Percentiles rank a stretch among this genome's conserved stretches.
phyloP scores from a whole-genome alignment of 2,329 filamentous ascomycete genomes.

The Chalaropsis thielavioides region DNA sequence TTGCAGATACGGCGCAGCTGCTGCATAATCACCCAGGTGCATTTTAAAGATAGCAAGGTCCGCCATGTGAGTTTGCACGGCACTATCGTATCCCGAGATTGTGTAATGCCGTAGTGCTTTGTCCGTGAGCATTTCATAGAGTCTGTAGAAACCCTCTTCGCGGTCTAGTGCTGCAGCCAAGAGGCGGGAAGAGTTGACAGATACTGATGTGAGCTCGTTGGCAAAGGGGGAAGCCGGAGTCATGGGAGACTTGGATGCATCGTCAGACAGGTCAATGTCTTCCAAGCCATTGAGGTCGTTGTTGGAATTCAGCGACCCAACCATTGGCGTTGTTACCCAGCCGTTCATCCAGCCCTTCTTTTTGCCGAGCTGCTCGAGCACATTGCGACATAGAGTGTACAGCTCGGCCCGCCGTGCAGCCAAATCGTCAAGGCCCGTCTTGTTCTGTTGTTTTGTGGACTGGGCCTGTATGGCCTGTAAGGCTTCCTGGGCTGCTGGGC shows the following conservation, averaged over 20 bases:
- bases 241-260: slow-evolving; percentile 22
- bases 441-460: slow-evolving; percentile 34
- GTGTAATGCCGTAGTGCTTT: slow-evolving; percentile 71
- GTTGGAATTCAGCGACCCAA: slow-evolving; percentile 29
- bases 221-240: slow-evolving; percentile 12
- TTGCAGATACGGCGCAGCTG: slow-evolving; percentile 65
- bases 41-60: slow-evolving; percentile 80
- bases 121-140: slow-evolving; percentile 68
- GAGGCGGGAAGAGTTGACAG: slow-evolving; percentile 40
- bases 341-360: slow-evolving; percentile 61
- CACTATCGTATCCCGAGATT: slow-evolving; percentile 62
- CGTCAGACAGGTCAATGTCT: slow-evolving; percentile 40
- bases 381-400: slow-evolving; percentile 62
- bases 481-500: slow-evolving; percentile 27
- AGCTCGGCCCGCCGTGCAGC: slow-evolving; percentile 73
- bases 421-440: slow-evolving; percentile 61
- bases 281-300: slow-evolving; percentile 36
- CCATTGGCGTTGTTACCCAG: slow-evolving; percentile 48
- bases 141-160: slow-evolving; percentile 47
- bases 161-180: slow-evolving; percentile 48
- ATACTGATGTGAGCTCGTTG: slow-evolving; percentile 6
- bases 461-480: slow-evolving; percentile 28
- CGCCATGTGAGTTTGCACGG: slow-evolving; percentile 61
- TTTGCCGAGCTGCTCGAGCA: slow-evolving; percentile 60
- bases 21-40: slow-evolving; percentile 54